These are phyloP conservation scores for Ogataea zsoltii DNA, from an alignment of 805 yeast species.

Conservation along the genomic window DNA sequence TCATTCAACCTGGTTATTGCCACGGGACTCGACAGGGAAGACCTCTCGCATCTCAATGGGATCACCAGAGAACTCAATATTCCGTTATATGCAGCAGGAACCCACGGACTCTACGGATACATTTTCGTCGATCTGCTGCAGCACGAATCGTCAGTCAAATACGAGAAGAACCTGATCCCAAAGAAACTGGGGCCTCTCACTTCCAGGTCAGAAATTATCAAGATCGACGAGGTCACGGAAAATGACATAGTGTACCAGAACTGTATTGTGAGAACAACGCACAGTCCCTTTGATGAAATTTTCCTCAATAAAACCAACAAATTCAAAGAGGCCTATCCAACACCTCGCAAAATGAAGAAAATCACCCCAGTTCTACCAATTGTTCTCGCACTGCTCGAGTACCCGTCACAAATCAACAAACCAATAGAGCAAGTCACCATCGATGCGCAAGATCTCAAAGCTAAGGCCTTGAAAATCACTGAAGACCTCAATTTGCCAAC, in stretches of 20 bases:
- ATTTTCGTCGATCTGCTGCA: slow-evolving; percentile 75
- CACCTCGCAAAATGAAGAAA: slow-evolving; percentile 43
- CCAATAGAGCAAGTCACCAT: slow-evolving; percentile 28
- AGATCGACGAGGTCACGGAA: slow-evolving; percentile 38
- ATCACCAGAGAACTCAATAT: slow-evolving; percentile 55
- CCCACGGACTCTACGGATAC: slow-evolving; percentile 83
- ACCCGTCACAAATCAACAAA: slow-evolving; percentile 22
- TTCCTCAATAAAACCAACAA: slow-evolving; percentile 38
- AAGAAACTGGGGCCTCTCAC: slow-evolving; percentile 52
- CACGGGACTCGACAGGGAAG: slow-evolving; percentile 54
- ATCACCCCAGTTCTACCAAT: slow-evolving; percentile 60
- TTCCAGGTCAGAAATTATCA: slow-evolving; percentile 44
- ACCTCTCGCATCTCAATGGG: slow-evolving; percentile 50
- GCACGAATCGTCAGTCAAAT: slow-evolving; percentile 57
- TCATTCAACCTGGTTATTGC: slow-evolving; percentile 73
- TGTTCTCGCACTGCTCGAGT: slow-evolving; percentile 58
- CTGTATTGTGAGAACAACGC: slow-evolving; percentile 39
- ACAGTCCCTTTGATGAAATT: slow-evolving; percentile 37
- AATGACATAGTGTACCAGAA: slow-evolving; percentile 39
- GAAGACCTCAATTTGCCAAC: slow-evolving; percentile 46
- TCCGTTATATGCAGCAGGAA: slow-evolving; percentile 67
- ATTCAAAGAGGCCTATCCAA: slow-evolving; percentile 24
- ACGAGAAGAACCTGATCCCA: slow-evolving; percentile 47
- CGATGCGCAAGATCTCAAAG: slow-evolving; percentile 31
- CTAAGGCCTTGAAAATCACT: slow-evolving; percentile 34